Conservation (phyloP, 2,329 filamentous ascomycete species). For the Verticillium tricorpus region DNA sequence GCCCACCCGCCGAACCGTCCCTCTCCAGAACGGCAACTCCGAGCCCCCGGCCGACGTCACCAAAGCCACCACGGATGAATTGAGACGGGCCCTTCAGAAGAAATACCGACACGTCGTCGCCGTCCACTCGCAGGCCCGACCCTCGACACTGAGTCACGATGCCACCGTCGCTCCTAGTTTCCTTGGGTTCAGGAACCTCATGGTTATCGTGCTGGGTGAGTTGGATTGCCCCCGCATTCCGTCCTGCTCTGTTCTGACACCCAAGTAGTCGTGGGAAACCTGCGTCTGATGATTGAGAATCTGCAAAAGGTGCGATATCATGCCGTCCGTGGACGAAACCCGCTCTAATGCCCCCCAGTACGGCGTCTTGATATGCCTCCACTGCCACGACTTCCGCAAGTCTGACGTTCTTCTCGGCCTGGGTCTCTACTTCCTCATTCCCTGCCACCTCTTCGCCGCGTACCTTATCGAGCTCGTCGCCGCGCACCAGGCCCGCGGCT, state of each 20-base stretch:
- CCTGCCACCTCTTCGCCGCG: conserved; percentile 84
- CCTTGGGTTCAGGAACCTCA: conserved; percentile 89
- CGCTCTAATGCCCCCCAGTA: conserved; percentile 53
- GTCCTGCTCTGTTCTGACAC: conserved; percentile 2
- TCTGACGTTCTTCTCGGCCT: conserved; percentile 73
- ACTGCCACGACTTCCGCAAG: conserved; percentile 80
- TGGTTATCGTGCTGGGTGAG: conserved; percentile 86
- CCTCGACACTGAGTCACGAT: conserved; percentile 85
- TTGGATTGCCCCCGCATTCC: neutral
- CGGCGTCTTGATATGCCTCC: conserved; percentile 87
- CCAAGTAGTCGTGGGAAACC: conserved; percentile 75
- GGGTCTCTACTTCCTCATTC: conserved; percentile 79
- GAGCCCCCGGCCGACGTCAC: conserved; percentile 14
- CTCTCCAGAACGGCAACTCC: conserved; percentile 2
- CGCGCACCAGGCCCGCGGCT: conserved; percentile 70
- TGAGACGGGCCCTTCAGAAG: conserved; percentile 37
- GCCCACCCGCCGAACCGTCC: neutral
- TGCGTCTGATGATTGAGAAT: conserved; percentile 94
- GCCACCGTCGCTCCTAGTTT: conserved; percentile 73
- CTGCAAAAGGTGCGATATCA: conserved; percentile 69
- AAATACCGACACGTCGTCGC: conserved; percentile 93
- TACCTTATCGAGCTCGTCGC: conserved; percentile 86
- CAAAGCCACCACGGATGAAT: conserved; percentile 18
- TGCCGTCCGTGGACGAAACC: neutral
- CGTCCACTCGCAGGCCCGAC: conserved; percentile 66